Evolutionary conservation across 2,329 filamentous ascomycete species (phyloP), one percentile per base, ranked within the genome.

Genomic region (Fusarium keratoplasticum): DNA sequence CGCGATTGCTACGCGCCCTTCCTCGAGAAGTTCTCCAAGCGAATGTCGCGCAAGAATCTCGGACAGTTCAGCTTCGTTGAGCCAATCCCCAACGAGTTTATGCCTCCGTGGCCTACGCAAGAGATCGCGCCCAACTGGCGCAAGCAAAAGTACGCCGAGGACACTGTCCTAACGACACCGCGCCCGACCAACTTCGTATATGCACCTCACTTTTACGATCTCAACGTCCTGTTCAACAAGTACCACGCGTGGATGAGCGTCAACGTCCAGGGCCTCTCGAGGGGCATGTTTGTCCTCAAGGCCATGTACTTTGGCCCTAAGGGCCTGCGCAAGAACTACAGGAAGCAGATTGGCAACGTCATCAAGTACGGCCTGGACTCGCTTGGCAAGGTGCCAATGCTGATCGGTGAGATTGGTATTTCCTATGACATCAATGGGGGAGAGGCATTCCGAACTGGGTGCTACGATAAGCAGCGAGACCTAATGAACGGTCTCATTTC

Each of bases 161-260:
- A 75, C 35, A 81, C 77, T 0, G 70, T 79, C 36, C 78, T 83
- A 7, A 68, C 75, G 3, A 70, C 75, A 9, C 69, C 70, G 13
- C 79, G 78, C 13, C 83, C 79, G 2, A 55, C 42, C 13, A 82
- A 81, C 69, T 70, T 85, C n/a, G 82, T 84, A 14, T 85, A 83
- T 57, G 82, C 83, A 0, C 83, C 83, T 6, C 83, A 85, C 67
- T 85, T 85, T 67, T 85, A 85, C 66, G 83, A 85, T 44, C 79
- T 85, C 20, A 83, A 85, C 38, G 83, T 84, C 0, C 67, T 85
- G 1, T 85, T 83, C 66, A 81, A 78, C 71, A 83, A 83, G 58
- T 70, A 74, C 20, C 82, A 83, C 60, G 76, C 75, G 0, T 80
- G 78, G 70, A 82, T 83, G 81, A 82, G 81, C 54, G 82, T 83